Evolutionary conservation across 2,329 filamentous ascomycete species (phyloP).

Genomic region (Calonectria hongkongensis): DNA sequence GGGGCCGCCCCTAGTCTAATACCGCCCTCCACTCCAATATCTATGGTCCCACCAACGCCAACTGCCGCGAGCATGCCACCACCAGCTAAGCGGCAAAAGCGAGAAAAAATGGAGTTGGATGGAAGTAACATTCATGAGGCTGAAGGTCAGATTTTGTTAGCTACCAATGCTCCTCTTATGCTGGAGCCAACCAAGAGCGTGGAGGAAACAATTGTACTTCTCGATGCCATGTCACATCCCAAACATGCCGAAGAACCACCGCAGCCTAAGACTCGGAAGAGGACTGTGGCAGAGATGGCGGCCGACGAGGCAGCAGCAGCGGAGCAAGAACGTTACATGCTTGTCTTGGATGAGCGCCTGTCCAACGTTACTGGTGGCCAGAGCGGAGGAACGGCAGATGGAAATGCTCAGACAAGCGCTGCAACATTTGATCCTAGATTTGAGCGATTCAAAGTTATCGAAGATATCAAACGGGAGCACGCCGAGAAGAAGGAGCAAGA

Average conservation of each 20-base stretch:
- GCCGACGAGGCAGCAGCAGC: constrained; percentile 95
- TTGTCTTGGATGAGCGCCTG: constrained; percentile 90
- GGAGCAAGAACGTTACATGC: constrained; percentile 93
- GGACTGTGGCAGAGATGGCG: constrained; percentile 94
- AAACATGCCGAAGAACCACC: constrained; percentile 86
- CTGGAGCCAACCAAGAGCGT: constrained; percentile 84
- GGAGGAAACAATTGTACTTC: constrained; percentile 81
- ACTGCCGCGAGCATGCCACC: constrained; percentile 75
- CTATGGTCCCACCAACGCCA: constrained; percentile 76
- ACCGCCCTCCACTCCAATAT: constrained; percentile 81
- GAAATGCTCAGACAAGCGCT: constrained; percentile 82
- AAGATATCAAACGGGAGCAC: constrained; percentile 86
- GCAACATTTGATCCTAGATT: constrained; percentile 90
- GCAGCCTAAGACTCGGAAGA: constrained; percentile 90
- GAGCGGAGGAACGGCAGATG: constrained; percentile 76
- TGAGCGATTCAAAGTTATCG: constrained; percentile 92
- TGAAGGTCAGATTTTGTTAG: constrained; percentile 84
- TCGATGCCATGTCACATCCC: constrained; percentile 84
- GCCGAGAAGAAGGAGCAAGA: constrained; percentile 86
- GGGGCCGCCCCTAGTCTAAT: constrained; percentile 65
- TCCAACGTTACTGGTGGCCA: constrained; percentile 75
- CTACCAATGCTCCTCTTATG: constrained; percentile 83
- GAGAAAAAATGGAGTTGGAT: constrained; percentile 85
- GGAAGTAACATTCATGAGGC: constrained; percentile 82
- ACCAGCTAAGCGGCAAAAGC: constrained; percentile 81